Base-by-base conservation (phyloP, 495 filamentous ascomycete genomes). In the Stereocaulon alpinum region DNA sequence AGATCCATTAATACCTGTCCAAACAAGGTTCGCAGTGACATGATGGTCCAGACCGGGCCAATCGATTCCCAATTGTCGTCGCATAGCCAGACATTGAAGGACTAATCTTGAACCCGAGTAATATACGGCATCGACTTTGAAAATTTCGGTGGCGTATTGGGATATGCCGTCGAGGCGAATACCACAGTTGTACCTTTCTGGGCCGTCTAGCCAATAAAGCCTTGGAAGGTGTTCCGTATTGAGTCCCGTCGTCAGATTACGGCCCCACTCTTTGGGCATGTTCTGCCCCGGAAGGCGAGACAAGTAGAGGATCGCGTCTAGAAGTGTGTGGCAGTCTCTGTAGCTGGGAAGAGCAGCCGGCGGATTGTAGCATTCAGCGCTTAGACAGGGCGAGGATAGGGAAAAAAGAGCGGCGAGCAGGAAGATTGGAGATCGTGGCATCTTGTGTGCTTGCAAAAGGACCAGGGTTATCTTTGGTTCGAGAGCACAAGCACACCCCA, bases 151-250 rank as follows among this genome's bases (percentile, higher is more conserved):
- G 20, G 49, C 29, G 29, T 22, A 22, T 14, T 20, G 20, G 30
- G 30, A 29, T n/a, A 10, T 11, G 4, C 1, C 56, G 40, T 59
- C 56, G 17, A 59, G 0, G 17, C 27, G 37, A 18, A 59, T 18
- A 37, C 20, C 56, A 27, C 56, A 59, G 15, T 48, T 41, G 4
- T 48, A 50, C 0, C 40, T 10, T 32, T 49, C 56, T n/a, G 45
- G 56, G n/a, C 56, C 56, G 0, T 40, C 27, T 18, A 59, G 37
- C 45, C 24, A 37, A 24, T 22, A 51, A 14, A 42, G 5, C 15
- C 51, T 59, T 18, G 56, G 56, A 41, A 59, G 27, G 2, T 59
- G 40, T 10, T 51, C 20, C 10, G 22, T 20, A 44, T 51, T 18
- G 2, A 20, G 17, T 1, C 17, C 49, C 0, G 22, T 43, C 1